Evolutionary conservation across 768 basidiomycete genomes (phyloP).

Genomic region (Termitomyces bulborhizus): DNA sequence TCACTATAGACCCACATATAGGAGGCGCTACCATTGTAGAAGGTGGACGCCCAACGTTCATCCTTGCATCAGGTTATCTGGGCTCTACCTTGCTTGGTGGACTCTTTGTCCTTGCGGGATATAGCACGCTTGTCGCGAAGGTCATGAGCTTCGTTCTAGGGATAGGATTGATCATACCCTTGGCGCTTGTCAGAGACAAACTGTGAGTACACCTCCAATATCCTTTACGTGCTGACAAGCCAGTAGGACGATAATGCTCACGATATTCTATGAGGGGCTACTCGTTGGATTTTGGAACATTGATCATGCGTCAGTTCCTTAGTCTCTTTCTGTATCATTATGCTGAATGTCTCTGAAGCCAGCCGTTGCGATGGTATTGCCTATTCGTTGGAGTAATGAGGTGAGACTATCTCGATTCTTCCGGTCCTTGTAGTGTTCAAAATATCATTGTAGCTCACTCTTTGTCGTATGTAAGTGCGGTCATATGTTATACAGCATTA

Average conservation of each 20-base stretch:
- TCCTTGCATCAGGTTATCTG: constrained; percentile 75
- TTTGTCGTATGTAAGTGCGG: constrained; percentile 75
- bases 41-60: constrained; percentile 66
- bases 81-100: constrained; percentile 81
- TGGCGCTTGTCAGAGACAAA: constrained; percentile 86
- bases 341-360: constrained; percentile 31
- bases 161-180: constrained; percentile 78
- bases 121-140: constrained; percentile 88
- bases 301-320: constrained; percentile 71
- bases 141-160: constrained; percentile 88
- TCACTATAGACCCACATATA: constrained; percentile 80
- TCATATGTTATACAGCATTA: background rate
- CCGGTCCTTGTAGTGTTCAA: background rate
- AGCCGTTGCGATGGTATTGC: constrained; percentile 80
- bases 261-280: constrained; percentile 75
- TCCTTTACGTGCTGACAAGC: background rate
- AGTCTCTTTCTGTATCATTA: background rate
- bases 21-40: constrained; percentile 75
- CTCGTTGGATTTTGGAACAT: constrained; percentile 95
- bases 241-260: constrained; percentile 77
- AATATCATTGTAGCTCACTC: constrained; percentile 45
- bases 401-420: constrained; percentile 32
- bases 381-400: constrained; percentile 83
- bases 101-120: constrained; percentile 77
- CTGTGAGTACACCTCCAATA: constrained; percentile 48